phyloP scores from a whole-genome alignment of 73 alveolate species.

The Urostyla sp. region DNA sequence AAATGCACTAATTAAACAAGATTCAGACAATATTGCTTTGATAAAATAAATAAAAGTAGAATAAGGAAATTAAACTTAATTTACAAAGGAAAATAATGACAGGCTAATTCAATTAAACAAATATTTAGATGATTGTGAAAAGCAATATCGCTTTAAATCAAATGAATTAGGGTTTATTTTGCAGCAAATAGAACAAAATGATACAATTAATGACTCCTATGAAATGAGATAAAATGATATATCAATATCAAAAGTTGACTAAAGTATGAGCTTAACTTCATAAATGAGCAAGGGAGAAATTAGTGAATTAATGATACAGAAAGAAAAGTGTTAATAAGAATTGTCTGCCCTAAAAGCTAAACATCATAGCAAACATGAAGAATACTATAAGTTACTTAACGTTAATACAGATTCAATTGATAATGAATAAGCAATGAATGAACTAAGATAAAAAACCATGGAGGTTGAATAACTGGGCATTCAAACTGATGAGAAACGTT shows the following conservation, averaged over 20 bases:
- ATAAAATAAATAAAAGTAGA: conserved; percentile 70
- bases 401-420: not conserved
- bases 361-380: not conserved
- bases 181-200: too few relatives aligned
- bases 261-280: not conserved
- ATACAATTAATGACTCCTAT: conserved; percentile 8
- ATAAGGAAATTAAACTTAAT: not conserved
- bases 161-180: too few relatives aligned
- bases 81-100: not conserved
- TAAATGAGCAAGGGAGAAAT: not conserved
- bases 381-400: not conserved
- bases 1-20: conserved; percentile 64
- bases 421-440: not conserved
- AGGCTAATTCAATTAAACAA: conserved; percentile 34
- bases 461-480: conserved; percentile 67
- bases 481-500: conserved; percentile 61
- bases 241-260: conserved; percentile 12
- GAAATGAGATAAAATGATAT: conserved; percentile 44
- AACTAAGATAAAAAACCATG: conserved; percentile 11
- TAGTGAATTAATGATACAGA: not conserved
- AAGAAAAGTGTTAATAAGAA: not conserved
- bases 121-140: conserved; percentile 55
- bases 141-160: too few relatives aligned
- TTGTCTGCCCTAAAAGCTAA: not conserved
- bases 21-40: conserved; percentile 52